A percentile compares a stretch with the other conserved stretches of the same genome.
Conservation (phyloP, 148 eudicot genomes). For the Persicaria tinctoria region DNA sequence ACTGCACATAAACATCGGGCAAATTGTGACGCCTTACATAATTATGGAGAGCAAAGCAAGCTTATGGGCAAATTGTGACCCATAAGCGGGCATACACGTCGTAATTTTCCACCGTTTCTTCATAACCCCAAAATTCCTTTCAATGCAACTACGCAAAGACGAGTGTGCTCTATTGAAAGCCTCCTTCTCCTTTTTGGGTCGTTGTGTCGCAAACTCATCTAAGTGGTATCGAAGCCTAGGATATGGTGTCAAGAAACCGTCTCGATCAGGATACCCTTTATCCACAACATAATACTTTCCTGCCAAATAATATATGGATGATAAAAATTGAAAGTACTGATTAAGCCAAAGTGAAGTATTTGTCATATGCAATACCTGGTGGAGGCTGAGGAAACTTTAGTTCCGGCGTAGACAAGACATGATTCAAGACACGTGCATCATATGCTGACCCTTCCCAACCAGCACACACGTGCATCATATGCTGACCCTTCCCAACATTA, state of each 20-base stretch:
- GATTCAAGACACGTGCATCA: background rate
- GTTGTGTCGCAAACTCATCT: background rate
- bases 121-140: background rate
- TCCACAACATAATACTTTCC: too few species aligned
- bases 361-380: background rate
- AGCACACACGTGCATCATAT: background rate
- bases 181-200: background rate
- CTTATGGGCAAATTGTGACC: background rate
- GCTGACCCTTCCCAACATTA: background rate
- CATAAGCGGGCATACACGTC: background rate
- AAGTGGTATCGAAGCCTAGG: too few species aligned
- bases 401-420: background rate
- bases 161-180: background rate
- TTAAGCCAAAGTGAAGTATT: too few species aligned
- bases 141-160: background rate
- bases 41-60: too few species aligned
- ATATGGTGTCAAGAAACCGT: too few species aligned
- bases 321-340: too few species aligned
- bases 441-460: background rate
- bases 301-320: too few species aligned
- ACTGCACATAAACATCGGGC: background rate
- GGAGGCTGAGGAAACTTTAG: background rate
- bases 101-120: background rate
- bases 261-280: too few species aligned
- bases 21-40: background rate